Evolutionary conservation across 2,329 filamentous ascomycete genomes (phyloP).

Genomic region (Akanthomyces lecanii): DNA sequence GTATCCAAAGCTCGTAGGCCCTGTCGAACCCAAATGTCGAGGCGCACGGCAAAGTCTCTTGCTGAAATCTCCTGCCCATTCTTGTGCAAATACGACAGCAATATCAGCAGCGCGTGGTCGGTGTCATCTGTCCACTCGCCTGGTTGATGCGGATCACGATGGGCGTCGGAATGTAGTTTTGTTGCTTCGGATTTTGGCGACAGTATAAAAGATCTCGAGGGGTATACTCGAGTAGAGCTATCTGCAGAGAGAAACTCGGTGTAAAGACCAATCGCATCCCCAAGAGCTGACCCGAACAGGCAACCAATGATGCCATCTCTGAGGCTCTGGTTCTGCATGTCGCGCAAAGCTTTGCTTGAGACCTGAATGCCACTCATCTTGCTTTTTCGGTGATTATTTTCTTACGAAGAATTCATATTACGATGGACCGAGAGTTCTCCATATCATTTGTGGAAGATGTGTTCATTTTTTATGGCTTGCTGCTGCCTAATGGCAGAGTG

Average conservation of each 20-base stretch:
- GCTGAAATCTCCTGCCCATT: conserved; percentile 34
- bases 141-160: conserved; percentile 38
- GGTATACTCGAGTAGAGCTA: conserved; percentile 33
- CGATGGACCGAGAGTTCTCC: background rate
- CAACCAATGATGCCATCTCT: conserved; percentile 28
- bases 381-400: background rate
- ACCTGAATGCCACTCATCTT: background rate
- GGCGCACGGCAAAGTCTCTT: conserved; percentile 40
- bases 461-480: background rate
- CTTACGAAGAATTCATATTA: background rate
- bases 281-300: conserved; percentile 48
- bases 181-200: conserved; percentile 33
- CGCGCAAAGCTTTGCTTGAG: background rate
- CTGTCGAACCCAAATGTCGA: conserved; percentile 44
- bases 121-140: conserved; percentile 53
- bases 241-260: conserved; percentile 46
- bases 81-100: conserved; percentile 45
- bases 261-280: conserved; percentile 51
- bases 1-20: conserved; percentile 45
- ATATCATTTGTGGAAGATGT: background rate
- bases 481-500: conserved; percentile 2
- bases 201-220: conserved; percentile 37
- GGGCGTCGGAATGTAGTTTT: conserved; percentile 39
- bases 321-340: conserved; percentile 1
- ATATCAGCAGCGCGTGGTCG: conserved; percentile 46